Conservation (phyloP, 257 asterid genomes). For the Ophiorrhiza pumila region DNA sequence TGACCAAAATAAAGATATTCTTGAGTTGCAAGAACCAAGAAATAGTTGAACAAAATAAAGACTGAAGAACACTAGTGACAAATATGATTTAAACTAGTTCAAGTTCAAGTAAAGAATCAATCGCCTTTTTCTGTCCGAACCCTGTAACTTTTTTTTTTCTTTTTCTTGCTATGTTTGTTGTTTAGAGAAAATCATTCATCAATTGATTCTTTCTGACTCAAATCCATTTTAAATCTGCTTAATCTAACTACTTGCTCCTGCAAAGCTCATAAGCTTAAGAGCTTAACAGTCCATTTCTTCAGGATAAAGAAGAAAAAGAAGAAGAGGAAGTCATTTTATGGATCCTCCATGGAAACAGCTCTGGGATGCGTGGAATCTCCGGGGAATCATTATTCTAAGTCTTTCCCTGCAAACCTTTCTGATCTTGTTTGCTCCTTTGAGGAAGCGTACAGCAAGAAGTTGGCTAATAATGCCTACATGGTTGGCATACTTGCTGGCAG, state of each 20-base stretch:
- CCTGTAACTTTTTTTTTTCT: neutral
- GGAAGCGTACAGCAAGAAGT: slow-evolving; percentile 26
- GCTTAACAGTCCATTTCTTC: neutral
- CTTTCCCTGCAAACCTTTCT: slow-evolving; percentile 39
- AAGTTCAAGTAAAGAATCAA: slow-evolving; percentile 14
- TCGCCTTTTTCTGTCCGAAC: neutral
- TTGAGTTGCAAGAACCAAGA: neutral
- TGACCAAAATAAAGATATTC: neutral
- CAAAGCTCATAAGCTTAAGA: neutral
- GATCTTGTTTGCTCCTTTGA: slow-evolving; percentile 31
- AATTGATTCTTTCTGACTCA: neutral
- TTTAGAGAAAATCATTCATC: neutral
- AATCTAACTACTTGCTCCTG: neutral
- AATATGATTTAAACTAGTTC: neutral
- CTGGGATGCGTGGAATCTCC: slow-evolving; percentile 45
- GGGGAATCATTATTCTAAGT: slow-evolving; percentile 35
- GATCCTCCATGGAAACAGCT: slow-evolving; percentile 29
- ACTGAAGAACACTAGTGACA: neutral
- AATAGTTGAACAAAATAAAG: neutral
- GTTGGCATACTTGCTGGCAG: slow-evolving; percentile 51
- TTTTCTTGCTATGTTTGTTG: neutral
- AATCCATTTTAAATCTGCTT: neutral
- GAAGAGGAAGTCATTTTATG: neutral
- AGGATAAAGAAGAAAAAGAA: neutral
- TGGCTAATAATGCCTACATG: slow-evolving; percentile 34